A percentile compares a stretch with the other conserved stretches of the same genome.
Evolutionary conservation across 257 asterid genomes (phyloP).

Genomic region (Capsicum chinense): DNA sequence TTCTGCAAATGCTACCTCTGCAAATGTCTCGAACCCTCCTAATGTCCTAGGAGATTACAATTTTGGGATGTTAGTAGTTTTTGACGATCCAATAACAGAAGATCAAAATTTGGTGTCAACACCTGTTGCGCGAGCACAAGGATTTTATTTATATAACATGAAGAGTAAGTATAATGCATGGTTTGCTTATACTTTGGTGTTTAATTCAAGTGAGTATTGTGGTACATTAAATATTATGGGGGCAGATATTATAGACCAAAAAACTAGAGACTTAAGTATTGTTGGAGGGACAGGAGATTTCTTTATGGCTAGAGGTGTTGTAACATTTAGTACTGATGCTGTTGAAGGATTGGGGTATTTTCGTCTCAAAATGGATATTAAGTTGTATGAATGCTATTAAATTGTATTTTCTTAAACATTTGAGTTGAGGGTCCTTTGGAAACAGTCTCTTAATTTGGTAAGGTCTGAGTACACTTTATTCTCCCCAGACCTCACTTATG

Average conservation of each 20-base stretch:
- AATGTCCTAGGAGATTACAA: slow-evolving; percentile 35
- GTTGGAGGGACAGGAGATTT: slow-evolving; percentile 75
- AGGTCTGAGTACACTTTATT: no score
- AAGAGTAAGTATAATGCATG: slow-evolving; percentile 51
- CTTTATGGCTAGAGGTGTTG: slow-evolving; percentile 70
- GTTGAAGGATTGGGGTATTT: slow-evolving; percentile 54
- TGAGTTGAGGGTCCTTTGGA: no score
- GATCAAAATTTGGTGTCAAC: slow-evolving; percentile 51
- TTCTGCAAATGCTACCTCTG: slow-evolving; percentile 58
- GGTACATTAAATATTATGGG: slow-evolving; percentile 68
- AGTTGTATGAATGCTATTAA: slow-evolving; percentile 62
- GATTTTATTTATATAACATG: slow-evolving; percentile 65
- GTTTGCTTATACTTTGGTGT: slow-evolving; percentile 66
- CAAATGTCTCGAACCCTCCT: slow-evolving; percentile 35
- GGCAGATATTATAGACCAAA: slow-evolving; percentile 50
- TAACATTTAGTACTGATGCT: slow-evolving; percentile 51
- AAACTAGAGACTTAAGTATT: slow-evolving; percentile 57
- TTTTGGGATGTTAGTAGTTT: slow-evolving; percentile 57
- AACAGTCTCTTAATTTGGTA: no score
- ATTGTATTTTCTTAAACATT: neutral
- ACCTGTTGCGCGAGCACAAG: slow-evolving; percentile 58
- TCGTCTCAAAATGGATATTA: slow-evolving; percentile 71
- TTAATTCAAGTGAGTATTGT: slow-evolving; percentile 53
- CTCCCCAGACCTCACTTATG: no score
- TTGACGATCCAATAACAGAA: slow-evolving; percentile 62